Evolutionary conservation across 2,329 filamentous ascomycete genomes (phyloP).

Genomic region (Polytolypa hystricis): DNA sequence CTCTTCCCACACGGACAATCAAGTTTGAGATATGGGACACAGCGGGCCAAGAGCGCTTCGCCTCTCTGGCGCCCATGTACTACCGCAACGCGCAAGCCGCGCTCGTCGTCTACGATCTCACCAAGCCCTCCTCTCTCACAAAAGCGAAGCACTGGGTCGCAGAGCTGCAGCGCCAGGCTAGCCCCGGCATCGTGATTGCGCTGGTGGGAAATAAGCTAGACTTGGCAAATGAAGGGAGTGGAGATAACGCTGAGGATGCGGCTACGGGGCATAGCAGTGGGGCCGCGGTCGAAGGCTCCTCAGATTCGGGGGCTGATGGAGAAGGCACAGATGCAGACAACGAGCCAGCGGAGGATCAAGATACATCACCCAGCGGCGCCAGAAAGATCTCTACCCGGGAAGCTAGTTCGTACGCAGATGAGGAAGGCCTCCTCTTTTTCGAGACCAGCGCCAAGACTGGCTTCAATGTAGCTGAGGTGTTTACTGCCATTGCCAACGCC

Average conservation of each 20-base stretch:
- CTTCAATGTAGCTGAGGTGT: slow-evolving; percentile 87
- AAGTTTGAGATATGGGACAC: slow-evolving; percentile 98
- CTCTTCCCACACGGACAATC: slow-evolving; percentile 72
- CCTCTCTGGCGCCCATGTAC: slow-evolving; percentile 98
- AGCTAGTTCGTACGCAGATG: slow-evolving; percentile 85
- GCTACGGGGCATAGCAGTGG: neutral
- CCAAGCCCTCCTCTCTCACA: slow-evolving; percentile 76
- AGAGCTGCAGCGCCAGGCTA: slow-evolving; percentile 95
- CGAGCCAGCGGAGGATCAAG: slow-evolving; percentile 42
- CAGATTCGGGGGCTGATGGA: slow-evolving; percentile 19
- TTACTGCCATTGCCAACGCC: slow-evolving; percentile 94
- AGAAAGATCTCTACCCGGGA: slow-evolving; percentile 85
- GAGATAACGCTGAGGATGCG: neutral
- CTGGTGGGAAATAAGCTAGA: slow-evolving; percentile 97
- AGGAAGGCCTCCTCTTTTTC: slow-evolving; percentile 89
- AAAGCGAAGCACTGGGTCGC: slow-evolving; percentile 99
- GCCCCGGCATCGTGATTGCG: slow-evolving; percentile 98
- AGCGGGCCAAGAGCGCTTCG: slow-evolving; percentile 96
- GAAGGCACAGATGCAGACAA: slow-evolving; percentile 39
- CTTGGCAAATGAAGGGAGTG: slow-evolving; percentile 68
- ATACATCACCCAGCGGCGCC: slow-evolving; percentile 57
- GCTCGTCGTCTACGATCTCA: slow-evolving; percentile 98
- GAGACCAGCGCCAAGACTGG: slow-evolving; percentile 97
- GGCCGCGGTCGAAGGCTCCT: slow-evolving; percentile 2
- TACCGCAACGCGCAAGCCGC: slow-evolving; percentile 99